Evolutionary conservation across 2,329 filamentous ascomycete species (phyloP).

Genomic region (Aspergillus carbonarius): DNA sequence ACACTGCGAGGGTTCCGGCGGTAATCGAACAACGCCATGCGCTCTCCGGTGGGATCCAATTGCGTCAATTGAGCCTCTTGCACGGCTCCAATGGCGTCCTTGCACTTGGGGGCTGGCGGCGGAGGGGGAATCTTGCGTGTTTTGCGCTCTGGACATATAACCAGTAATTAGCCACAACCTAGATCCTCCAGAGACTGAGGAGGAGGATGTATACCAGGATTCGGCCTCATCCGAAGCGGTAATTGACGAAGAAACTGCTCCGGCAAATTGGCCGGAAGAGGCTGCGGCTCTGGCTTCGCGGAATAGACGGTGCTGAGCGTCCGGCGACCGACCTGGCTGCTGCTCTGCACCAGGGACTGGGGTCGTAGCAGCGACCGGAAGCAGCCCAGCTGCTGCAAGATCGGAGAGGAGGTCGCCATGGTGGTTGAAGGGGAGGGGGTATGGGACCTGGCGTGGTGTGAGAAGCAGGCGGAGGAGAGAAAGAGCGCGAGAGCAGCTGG

Average conservation of each 20-base stretch:
- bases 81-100: constrained; percentile 67
- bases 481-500: constrained; percentile 18
- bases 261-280: constrained; percentile 44
- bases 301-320: constrained; percentile 53
- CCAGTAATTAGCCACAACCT: neutral
- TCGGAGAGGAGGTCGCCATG: constrained; percentile 61
- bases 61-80: constrained; percentile 66
- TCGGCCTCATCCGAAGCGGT: constrained; percentile 38
- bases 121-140: constrained; percentile 56
- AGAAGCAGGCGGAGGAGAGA: no score
- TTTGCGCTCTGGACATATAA: constrained; percentile 39
- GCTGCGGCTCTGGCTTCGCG: constrained; percentile 39
- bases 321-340: constrained; percentile 37
- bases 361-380: constrained; percentile 60
- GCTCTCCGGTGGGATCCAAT: constrained; percentile 82
- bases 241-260: constrained; percentile 45
- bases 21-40: constrained; percentile 74
- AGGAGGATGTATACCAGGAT: constrained; percentile 40
- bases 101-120: constrained; percentile 40
- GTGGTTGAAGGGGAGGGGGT: constrained; percentile 39
- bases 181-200: neutral
- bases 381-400: constrained; percentile 67
- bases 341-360: constrained; percentile 57
- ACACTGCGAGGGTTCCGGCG: constrained; percentile 74
- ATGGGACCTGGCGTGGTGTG: constrained; percentile 20